Conservation (phyloP, 345 rosid genomes). For the Reutealis trisperma region DNA sequence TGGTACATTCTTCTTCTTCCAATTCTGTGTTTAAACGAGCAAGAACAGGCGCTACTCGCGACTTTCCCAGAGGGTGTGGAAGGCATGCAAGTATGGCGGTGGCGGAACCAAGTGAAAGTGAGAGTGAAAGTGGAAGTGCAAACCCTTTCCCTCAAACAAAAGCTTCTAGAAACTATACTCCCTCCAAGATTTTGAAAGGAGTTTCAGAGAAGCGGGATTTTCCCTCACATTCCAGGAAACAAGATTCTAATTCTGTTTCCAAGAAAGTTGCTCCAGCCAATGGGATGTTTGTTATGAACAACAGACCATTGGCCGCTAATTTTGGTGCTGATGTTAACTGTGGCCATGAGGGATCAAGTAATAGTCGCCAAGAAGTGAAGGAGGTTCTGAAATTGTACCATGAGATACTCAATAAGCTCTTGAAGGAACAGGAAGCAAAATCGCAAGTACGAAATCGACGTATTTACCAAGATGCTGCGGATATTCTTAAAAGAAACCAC, state of each 20-base stretch:
- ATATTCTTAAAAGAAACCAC: neutral
- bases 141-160: neutral
- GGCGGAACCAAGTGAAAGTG: neutral
- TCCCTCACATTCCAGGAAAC: neutral
- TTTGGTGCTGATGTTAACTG: too few species aligned
- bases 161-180: neutral
- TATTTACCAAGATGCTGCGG: slow-evolving; percentile 1
- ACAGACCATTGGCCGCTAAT: too few species aligned
- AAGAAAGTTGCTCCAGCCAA: too few species aligned
- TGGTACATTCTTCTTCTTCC: neutral
- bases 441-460: neutral
- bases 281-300: too few species aligned
- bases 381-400: neutral
- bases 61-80: neutral
- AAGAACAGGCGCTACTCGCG: neutral
- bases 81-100: neutral
- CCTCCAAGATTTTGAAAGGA: too few species aligned
- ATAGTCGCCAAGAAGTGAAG: neutral
- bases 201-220: neutral
- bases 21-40: neutral
- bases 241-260: too few species aligned
- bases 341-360: neutral
- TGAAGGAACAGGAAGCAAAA: neutral
- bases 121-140: too few species aligned
- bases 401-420: neutral